phyloP scores from a whole-genome alignment of 768 basidiomycete species.

The Cyclocybe cylindracea region DNA sequence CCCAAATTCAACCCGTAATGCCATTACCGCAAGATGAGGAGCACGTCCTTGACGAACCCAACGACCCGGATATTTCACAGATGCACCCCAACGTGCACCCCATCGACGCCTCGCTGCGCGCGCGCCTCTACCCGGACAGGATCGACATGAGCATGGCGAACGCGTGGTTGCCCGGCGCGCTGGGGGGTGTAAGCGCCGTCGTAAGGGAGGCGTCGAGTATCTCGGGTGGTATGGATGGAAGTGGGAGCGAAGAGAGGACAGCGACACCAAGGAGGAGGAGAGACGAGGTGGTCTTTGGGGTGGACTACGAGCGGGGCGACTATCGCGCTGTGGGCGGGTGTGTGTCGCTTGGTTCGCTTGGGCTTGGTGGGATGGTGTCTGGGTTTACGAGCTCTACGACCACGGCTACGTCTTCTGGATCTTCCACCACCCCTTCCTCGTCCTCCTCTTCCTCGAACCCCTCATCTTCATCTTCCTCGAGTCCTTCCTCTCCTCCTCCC shows the following conservation, averaged over 20 bases:
- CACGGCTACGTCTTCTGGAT: not conserved
- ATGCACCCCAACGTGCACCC: not conserved
- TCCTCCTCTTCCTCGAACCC: not conserved
- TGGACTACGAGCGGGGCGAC: not conserved
- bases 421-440: not conserved
- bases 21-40: too few species aligned
- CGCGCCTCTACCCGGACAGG: not conserved
- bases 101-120: not conserved
- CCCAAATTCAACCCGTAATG: not conserved
- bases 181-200: conserved; percentile 16
- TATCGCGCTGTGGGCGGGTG: not conserved
- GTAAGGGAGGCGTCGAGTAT: conserved; percentile 5
- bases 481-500: too few species aligned
- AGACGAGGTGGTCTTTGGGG: conserved; percentile 9
- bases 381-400: not conserved
- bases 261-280: not conserved
- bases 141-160: conserved; percentile 35
- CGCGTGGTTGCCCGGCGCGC: conserved; percentile 40
- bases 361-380: not conserved
- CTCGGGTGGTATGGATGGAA: too few species aligned
- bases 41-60: too few species aligned
- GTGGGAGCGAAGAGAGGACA: not conserved
- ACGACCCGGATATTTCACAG: too few species aligned
- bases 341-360: too few species aligned
- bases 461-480: not conserved